phyloP scores from a whole-genome alignment of 2,329 filamentous ascomycete genomes.

The Keithomyces neogunnii region DNA sequence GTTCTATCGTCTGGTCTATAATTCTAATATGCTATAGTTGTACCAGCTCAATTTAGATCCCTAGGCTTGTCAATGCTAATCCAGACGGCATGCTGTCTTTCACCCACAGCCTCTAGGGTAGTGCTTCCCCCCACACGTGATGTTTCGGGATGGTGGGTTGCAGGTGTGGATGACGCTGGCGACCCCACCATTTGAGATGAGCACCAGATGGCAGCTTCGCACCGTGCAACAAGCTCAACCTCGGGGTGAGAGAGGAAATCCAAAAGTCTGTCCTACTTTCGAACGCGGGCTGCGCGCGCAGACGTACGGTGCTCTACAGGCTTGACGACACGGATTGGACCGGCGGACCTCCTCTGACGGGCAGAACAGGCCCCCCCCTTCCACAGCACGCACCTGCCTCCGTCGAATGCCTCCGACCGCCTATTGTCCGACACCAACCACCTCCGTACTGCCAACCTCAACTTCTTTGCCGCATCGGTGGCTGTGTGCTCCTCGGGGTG shows the following conservation, averaged over 20 bases:
- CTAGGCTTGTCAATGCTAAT: too few relatives aligned
- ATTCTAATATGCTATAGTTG: too few relatives aligned
- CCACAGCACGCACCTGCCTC: neutral
- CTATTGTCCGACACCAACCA: constrained; percentile 3
- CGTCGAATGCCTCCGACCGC: constrained; percentile 5
- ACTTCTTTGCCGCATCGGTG: neutral
- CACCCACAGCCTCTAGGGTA: neutral
- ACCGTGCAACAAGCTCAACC: neutral
- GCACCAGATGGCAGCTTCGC: neutral
- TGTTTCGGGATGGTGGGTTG: neutral
- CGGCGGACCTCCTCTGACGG: neutral
- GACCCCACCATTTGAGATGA: neutral
- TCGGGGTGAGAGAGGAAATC: neutral
- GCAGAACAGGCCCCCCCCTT: neutral
- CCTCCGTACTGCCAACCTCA: neutral
- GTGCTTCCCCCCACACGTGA: neutral
- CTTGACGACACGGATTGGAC: neutral
- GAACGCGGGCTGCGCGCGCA: neutral
- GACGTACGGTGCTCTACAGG: neutral
- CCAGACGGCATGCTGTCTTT: too few relatives aligned
- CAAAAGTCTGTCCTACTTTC: neutral
- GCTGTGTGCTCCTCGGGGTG: neutral
- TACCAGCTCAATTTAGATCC: too few relatives aligned
- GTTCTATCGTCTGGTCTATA: too few relatives aligned
- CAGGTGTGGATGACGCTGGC: neutral